These are phyloP conservation scores for Acacia confusa DNA, from an alignment of 306 rosid genomes.

Conservation along the genomic window DNA sequence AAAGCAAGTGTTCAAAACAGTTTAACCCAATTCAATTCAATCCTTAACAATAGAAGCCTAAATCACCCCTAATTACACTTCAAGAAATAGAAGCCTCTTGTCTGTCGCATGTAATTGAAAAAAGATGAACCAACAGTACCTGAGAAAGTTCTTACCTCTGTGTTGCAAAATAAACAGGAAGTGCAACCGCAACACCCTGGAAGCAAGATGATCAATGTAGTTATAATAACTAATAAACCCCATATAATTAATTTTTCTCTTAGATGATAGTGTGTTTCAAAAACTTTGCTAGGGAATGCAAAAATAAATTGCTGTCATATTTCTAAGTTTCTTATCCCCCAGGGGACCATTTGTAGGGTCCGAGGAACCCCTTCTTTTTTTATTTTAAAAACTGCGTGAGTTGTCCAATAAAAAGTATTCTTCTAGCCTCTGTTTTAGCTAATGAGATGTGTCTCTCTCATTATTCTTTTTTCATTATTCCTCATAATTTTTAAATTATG, in stretches of 20 bases:
- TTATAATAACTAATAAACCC: constrained; percentile 9
- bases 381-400: no score
- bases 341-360: background rate
- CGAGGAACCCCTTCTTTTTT: no score
- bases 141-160: constrained; percentile 64
- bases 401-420: no score
- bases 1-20: no score
- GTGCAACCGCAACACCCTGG: constrained; percentile 96
- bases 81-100: constrained; percentile 20
- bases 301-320: background rate
- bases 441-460: no score
- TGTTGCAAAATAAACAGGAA: constrained; percentile 94
- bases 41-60: no score
- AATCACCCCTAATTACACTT: background rate
- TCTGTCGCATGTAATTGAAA: constrained; percentile 13
- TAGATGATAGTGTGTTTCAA: background rate
- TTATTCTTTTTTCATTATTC: no score
- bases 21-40: no score
- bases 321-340: background rate
- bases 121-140: constrained; percentile 19
- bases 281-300: background rate
- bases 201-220: constrained; percentile 32
- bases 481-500: no score
- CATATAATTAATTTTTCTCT: background rate
- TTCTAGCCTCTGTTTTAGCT: background rate